A percentile compares a stretch with the other conserved stretches of the same genome.
phyloP scores from a whole-genome alignment of 2,329 filamentous ascomycete genomes.

The Macrophomina phaseolina region DNA sequence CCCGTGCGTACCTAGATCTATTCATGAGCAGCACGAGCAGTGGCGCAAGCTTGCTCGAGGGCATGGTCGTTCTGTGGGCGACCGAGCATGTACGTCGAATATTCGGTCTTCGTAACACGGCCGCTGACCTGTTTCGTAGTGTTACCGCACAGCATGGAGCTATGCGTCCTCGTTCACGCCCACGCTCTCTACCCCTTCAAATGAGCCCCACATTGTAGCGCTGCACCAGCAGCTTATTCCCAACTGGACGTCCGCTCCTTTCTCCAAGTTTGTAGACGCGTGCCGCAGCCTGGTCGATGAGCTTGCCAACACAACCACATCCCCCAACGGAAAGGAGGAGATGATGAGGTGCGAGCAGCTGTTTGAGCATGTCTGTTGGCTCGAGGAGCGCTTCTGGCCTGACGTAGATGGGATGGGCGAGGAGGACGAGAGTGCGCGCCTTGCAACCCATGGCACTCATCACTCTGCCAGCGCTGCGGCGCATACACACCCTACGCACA shows the following conservation, averaged over 20 bases:
- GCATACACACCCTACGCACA: conserved; percentile 17
- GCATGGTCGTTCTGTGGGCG: conserved; percentile 76
- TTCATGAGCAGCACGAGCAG: conserved; percentile 63
- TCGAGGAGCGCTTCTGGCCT: conserved; percentile 57
- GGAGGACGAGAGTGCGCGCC: conserved; percentile 42
- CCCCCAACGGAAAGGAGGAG: conserved; percentile 54
- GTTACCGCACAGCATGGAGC: conserved; percentile 55
- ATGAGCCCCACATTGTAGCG: conserved; percentile 53
- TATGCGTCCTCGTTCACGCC: conserved; percentile 53
- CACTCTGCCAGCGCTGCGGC: conserved; percentile 22
- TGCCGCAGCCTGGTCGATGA: conserved; percentile 56
- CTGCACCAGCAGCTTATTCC: conserved; percentile 58
- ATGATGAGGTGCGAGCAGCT: conserved; percentile 54
- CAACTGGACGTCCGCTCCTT: conserved; percentile 58
- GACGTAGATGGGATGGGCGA: conserved; percentile 57
- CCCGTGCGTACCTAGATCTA: conserved; percentile 62
- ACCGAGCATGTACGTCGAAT: conserved; percentile 64
- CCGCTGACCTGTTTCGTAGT: conserved; percentile 35
- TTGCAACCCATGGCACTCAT: conserved; percentile 14
- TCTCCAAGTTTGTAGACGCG: conserved; percentile 57
- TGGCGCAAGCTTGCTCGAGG: conserved; percentile 65
- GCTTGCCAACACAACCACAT: conserved; percentile 54
- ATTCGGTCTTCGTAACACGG: background rate
- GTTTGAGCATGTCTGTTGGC: conserved; percentile 55
- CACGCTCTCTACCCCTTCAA: conserved; percentile 44